Base-by-base conservation (phyloP, 2,329 filamentous ascomycete species). In the Sporothrix protearum region DNA sequence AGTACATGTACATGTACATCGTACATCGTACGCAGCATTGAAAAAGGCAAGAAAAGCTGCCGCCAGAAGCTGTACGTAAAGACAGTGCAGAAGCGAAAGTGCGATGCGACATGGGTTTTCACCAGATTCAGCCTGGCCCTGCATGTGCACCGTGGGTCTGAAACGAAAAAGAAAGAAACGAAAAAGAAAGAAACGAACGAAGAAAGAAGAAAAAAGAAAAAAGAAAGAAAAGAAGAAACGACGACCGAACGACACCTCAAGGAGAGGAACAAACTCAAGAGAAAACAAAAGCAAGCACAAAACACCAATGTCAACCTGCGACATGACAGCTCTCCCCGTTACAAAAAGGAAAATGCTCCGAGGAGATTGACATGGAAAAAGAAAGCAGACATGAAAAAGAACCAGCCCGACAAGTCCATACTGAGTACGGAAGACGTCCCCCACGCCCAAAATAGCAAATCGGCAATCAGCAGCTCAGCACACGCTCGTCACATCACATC, bases 71-170 rank as follows among this genome's bases (percentile, higher is more conserved):
- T 67, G 10, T 67, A 19, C n/a, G 63, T 47, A 30, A 55, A 68
- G 66, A 68, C 49, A 16, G 47, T 68, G 49, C 67, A 45, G 67
- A 69, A 69, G 67, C 67, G 67, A 69, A 47, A 69, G 67, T 69
- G 67, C 36, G 67, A 69, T 69, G 51, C 4, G 67, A 69, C 67
- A n/a, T 30, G 36, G 12, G 4, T 33, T 55, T 69, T 57, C 51
- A 30, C 67, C 67, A 28, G 2, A 45, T 69, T 33, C 22, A 59
- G 67, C 67, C 25, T 57, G 67, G 36, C 67, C 14, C 49, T 39
- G 30, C 8, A 39, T 42, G 64, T 45, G 36, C 36, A 9, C 36
- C 59, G 33, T 64, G 59, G 9, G 22, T 45, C 19, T 28, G 59
- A 45, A 64, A 64, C 59, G 36, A 68, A 14, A 22, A 68, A 25